Percentiles rank a stretch among this genome's conserved stretches.
Conservation (phyloP, 2,329 filamentous ascomycete species). For the Biscogniauxia mediterranea region DNA sequence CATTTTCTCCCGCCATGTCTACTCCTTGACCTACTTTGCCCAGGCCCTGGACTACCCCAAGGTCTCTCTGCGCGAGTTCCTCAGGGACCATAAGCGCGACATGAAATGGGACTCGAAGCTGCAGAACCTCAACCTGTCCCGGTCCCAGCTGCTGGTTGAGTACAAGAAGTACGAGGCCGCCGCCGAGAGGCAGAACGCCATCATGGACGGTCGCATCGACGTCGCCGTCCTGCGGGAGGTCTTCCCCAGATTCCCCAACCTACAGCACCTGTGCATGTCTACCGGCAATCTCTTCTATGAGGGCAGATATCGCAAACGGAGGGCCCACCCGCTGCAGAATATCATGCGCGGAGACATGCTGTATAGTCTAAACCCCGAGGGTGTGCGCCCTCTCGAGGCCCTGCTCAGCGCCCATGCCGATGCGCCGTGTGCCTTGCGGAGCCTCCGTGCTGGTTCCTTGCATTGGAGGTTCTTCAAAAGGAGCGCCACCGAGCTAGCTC, state of each 20-base stretch:
- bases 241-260: constrained; percentile 22
- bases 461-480: constrained; percentile 28
- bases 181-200: constrained; percentile 16
- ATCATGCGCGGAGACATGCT: constrained; percentile 1
- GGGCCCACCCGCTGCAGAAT: constrained; percentile 13
- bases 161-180: constrained; percentile 21
- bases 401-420: constrained; percentile 23
- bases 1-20: constrained; percentile 24
- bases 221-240: constrained; percentile 18
- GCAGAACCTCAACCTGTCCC: constrained; percentile 7
- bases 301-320: constrained; percentile 2
- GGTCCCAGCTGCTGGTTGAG: constrained; percentile 10
- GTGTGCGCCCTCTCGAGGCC: constrained; percentile 23
- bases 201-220: constrained; percentile 16
- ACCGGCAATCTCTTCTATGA: constrained; percentile 14
- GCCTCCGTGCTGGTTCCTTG: constrained; percentile 19
- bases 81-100: constrained; percentile 9
- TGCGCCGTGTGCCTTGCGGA: constrained; percentile 15
- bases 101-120: constrained; percentile 12
- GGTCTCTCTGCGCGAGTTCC: constrained; percentile 17
- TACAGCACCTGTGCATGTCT: constrained; percentile 23
- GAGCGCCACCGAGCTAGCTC: constrained; percentile 12
- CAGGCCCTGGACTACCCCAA: constrained; percentile 16
- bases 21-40: constrained; percentile 25
- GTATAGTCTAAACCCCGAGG: constrained; percentile 14